Evolutionary conservation across 345 rosid species (phyloP), one percentile per base, ranked within the genome.

Genomic region (Linum lewisii): DNA sequence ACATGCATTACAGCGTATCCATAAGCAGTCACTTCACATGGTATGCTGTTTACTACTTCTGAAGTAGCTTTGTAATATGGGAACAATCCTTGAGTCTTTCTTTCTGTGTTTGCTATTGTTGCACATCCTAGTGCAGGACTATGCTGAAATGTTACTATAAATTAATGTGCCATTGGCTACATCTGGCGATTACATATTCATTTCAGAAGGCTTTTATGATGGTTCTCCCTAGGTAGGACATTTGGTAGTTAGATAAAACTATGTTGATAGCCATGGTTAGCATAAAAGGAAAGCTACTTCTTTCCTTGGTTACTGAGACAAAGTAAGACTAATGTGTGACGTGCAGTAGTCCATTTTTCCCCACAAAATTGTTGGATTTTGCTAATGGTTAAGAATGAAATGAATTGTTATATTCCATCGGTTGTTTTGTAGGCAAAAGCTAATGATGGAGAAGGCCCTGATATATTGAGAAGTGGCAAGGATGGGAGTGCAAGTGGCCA

Each of bases 401-500:
- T 60, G 57, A 56, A 32, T 29, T 34, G 38, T 53, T 54, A 19
- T 23, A 42, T 20, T 63, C 56, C 64, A 49, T 38, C 29, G 37
- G 23, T 56, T 77, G 63, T 67, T 72, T 38, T 63, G 20, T 58
- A 93, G 99, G 92, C 96, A 47, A 93, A 93, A 84, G 84, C 97
- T 68, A 93, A 93, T 72, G 90, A 87, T 21, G 99, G 99, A 75
- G 88, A 87, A 63, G 99, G 99, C 71, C 99, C 99, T 73, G 97
- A 93, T 76, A 82, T 93, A 61, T 71, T 93, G 75, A 83, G 86
- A 64, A 80, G 84, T 67, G 72, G 78, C n/a, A 78, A 78, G 56
- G 92, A 84, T 74, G 88, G 92, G 57, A 79, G 83, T 71, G 69
- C 83, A 51, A 82, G 84, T 81, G 88, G 96, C 63, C 99, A 93